These are phyloP conservation scores for Camellia granthamiana DNA, from an alignment of 148 eudicot genomes.

Conservation along the genomic window DNA sequence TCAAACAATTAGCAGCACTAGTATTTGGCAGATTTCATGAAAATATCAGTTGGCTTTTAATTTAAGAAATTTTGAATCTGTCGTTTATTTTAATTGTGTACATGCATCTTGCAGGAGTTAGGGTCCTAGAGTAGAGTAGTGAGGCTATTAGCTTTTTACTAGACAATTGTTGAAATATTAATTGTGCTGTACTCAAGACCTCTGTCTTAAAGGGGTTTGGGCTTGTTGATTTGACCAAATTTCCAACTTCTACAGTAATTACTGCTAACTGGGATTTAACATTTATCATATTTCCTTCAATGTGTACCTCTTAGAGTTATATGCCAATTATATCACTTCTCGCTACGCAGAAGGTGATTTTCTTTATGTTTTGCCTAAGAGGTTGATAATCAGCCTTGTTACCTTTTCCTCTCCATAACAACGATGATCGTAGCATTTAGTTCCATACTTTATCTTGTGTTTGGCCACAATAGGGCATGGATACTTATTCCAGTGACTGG, in stretches of 20 bases:
- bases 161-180: neutral
- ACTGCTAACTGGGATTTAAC: neutral
- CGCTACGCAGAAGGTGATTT: no score
- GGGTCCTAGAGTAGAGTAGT: neutral
- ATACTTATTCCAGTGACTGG: no score
- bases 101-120: neutral
- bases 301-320: neutral
- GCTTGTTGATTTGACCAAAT: neutral
- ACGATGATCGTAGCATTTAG: no score
- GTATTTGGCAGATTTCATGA: neutral
- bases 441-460: no score
- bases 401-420: no score
- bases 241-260: neutral
- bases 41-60: no score
- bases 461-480: no score
- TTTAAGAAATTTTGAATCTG: no score
- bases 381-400: no score
- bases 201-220: neutral
- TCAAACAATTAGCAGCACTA: neutral
- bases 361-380: no score
- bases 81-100: no score
- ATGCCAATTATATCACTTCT: neutral
- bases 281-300: neutral
- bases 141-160: neutral
- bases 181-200: neutral